A percentile compares a stretch with the other conserved stretches of the same genome.
These are phyloP conservation scores for Nosema bombycis DNA, from an alignment of 371 early-diverging fungal genomes.

Conservation along the genomic window DNA sequence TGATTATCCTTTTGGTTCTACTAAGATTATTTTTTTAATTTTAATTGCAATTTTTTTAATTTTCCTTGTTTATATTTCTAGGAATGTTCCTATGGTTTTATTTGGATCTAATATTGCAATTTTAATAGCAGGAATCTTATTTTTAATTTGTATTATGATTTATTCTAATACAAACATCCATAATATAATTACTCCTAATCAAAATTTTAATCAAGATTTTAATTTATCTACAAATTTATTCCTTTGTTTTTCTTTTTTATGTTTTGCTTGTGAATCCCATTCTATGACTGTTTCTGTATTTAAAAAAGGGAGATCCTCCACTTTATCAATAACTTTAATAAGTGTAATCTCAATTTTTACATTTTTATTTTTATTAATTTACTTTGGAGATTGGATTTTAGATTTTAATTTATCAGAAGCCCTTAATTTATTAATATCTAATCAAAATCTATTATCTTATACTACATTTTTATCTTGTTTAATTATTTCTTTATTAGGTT, in stretches of 20 bases:
- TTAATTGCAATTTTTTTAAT: background rate
- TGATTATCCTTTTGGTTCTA: background rate
- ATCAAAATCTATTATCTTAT: background rate
- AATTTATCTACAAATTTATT: background rate
- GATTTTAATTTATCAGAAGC: background rate
- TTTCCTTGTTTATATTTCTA: background rate
- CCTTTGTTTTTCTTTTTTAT: conserved; percentile 1
- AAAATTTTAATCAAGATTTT: background rate
- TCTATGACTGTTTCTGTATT: background rate
- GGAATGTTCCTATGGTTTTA: background rate
- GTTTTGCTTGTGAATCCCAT: background rate
- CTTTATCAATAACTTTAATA: background rate
- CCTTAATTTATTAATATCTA: background rate
- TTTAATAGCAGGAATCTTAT: background rate
- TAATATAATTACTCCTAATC: background rate
- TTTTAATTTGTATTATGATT: background rate
- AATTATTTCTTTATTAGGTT: conserved; percentile 6
- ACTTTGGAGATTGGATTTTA: background rate
- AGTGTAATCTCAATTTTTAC: background rate
- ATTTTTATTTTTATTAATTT: background rate
- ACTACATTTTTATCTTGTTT: background rate
- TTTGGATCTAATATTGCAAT: background rate
- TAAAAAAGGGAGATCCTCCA: no score
- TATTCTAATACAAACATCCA: background rate
- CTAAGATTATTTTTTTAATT: background rate